These are phyloP conservation scores for Ceratobasidium theobromae DNA, from an alignment of 1,284 basidiomycete species.

Conservation along the genomic window DNA sequence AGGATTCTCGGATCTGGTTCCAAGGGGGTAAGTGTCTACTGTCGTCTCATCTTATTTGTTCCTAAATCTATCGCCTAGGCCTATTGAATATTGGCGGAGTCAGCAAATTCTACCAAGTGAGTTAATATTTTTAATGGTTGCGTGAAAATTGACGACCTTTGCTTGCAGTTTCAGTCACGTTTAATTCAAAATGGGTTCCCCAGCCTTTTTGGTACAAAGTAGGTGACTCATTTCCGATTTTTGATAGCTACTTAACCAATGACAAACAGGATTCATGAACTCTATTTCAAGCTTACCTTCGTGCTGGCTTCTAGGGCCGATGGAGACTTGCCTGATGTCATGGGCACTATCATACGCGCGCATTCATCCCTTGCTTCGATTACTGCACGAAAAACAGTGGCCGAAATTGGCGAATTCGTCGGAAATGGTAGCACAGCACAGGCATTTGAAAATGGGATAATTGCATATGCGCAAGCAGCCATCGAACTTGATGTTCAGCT, in stretches of 20 bases:
- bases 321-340: slow-evolving; percentile 16
- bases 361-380: slow-evolving; percentile 19
- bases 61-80: not conserved
- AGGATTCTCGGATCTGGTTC: slow-evolving; percentile 31
- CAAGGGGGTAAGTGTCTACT: slow-evolving; percentile 4
- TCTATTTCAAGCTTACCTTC: slow-evolving; percentile 27
- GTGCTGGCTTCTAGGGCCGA: slow-evolving; percentile 11
- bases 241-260: not conserved
- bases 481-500: slow-evolving; percentile 30
- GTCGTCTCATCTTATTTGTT: not conserved
- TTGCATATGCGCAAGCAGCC: slow-evolving; percentile 17
- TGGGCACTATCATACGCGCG: slow-evolving; percentile 23
- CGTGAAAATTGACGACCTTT: not conserved
- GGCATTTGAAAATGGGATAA: slow-evolving; percentile 29
- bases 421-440: slow-evolving; percentile 19
- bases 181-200: slow-evolving; percentile 25
- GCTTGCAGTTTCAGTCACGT: slow-evolving; percentile 7
- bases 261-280: slow-evolving; percentile 20
- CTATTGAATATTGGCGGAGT: slow-evolving; percentile 21
- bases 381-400: slow-evolving; percentile 22
- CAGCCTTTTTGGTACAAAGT: slow-evolving; percentile 28
- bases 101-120: slow-evolving; percentile 29
- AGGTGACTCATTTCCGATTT: not conserved
- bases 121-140: not conserved
- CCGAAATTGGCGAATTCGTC: slow-evolving; percentile 29